Evolutionary conservation across 768 basidiomycete genomes (phyloP), one percentile per base, ranked within the genome.

Genomic region (Mycena polygramma): DNA sequence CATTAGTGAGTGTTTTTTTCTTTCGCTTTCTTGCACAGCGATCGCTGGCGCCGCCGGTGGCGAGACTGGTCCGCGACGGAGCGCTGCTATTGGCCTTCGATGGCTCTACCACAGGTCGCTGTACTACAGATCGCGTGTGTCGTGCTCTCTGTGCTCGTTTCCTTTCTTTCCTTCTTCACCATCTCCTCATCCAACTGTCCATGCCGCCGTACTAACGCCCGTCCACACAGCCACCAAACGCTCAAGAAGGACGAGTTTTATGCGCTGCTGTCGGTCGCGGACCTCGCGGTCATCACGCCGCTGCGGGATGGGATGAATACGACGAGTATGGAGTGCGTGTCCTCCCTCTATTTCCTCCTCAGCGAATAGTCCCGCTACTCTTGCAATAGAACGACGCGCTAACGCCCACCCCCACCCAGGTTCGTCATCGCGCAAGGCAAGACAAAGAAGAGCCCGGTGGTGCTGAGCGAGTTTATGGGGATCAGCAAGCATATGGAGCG

Each of bases 271-370:
- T 92, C 91, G 64, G 97, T 95, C 5, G 97, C 97, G 8, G 97
- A 98, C 78, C 87, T 99, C 15, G 97, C 93, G 19, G 92, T 99
- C 49, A 97, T 98, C 80, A 98, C 97, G 0, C 95, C 96, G 0
- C 86, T 98, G 9, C 90, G 97, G 41, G 97, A 99, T 77, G 98
- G 97, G 8, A 99, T 99, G 98, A 99, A 99, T 86, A 98, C 97
- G 17, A 98, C 97, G 0, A 93, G 92, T 60, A 97, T 98, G 96
- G 97, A 99, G 81, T 49, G 52, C 15, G 52, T 54, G 2, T 35
- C 45, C 14, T 20, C 17, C 17, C 17, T 46, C 45, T 7, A 7
- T 20, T 17, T 20, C 2, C 45, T 46, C 17, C 17, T 20, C n/a
- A n/a, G n/a, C n/a, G n/a, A n/a, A n/a, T n/a, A n/a, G n/a, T n/a